Evolutionary conservation across 768 basidiomycete genomes (phyloP), one percentile per base, ranked within the genome.

Genomic region (Russula earlei): DNA sequence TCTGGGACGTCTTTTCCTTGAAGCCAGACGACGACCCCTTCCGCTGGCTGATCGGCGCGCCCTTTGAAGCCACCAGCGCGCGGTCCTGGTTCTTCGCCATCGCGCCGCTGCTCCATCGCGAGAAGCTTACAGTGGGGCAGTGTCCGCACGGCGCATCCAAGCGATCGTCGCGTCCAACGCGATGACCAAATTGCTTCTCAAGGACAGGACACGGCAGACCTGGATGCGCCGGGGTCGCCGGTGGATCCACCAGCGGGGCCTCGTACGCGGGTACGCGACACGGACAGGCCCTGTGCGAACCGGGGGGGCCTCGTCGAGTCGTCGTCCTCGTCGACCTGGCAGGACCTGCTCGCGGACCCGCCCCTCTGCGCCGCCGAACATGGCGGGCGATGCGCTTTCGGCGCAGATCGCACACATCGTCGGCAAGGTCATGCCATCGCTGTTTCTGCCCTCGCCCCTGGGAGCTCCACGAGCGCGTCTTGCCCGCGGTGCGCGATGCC

Each of bases 81-180:
- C 36, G 6, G 12, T 45, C 52, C 6, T 53, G 52, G 43, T 19
- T 24, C 17, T 33, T 45, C 17, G 43, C 52, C 0, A 53, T 53
- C 43, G 24, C 6, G 8, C 52, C 52, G 7, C 36, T 53, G n/a
- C 24, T 53, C 17, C 20, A 4, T 17, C 43, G 45, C 24, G 52
- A 53, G 25, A 43, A 44, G n/a, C 33, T 20, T 22, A 44, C 42
- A 5, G 24, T 53, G 3, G 22, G 42, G 43, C 52, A 1, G 34
- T 15, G 11, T 42, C 52, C 2, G 43, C 43, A 3, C 17, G 52
- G 7, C 45, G 43, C 34, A 53, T 53, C 15, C 52, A 53, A 37
- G 52, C 52, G 25, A 45, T 53, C 12, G 33, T 53, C 15, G 52
- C 52, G 33, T 53, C 52, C 17, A 53, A 53, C 31, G 52, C 43